A percentile compares a stretch with the other conserved stretches of the same genome.
Conservation (phyloP, 2,329 filamentous ascomycete species). For the Xylariales sp. region DNA sequence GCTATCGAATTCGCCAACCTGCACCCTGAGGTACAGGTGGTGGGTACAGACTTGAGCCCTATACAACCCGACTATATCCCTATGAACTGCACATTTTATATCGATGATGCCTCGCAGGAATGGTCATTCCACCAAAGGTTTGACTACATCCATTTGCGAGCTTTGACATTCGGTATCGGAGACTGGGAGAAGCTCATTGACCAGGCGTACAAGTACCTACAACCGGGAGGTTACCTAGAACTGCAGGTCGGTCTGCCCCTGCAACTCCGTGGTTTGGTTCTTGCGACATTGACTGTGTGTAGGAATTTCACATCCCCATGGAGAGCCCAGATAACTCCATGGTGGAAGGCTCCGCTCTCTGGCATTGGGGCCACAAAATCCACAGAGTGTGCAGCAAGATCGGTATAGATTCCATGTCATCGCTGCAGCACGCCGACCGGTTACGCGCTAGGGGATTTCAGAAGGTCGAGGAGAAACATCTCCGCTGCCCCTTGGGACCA, state of each 20-base stretch:
- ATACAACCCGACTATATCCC: slow-evolving; percentile 18
- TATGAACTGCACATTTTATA: slow-evolving; percentile 15
- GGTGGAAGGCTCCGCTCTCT: slow-evolving; percentile 10
- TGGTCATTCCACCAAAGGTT: slow-evolving; percentile 31
- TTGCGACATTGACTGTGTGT: neutral
- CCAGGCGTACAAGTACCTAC: slow-evolving; percentile 15
- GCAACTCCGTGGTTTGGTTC: neutral
- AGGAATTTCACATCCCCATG: slow-evolving; percentile 16
- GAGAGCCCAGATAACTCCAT: slow-evolving; percentile 13
- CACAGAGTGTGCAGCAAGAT: slow-evolving; percentile 10
- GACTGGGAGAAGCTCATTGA: slow-evolving; percentile 17
- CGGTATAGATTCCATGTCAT: slow-evolving; percentile 14
- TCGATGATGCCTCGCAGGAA: slow-evolving; percentile 45
- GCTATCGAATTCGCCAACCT: slow-evolving; percentile 17
- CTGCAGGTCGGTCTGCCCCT: slow-evolving; percentile 16
- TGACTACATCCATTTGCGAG: slow-evolving; percentile 17
- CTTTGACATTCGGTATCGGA: slow-evolving; percentile 16
- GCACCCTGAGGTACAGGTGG: slow-evolving; percentile 15
- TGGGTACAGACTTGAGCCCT: slow-evolving; percentile 17
- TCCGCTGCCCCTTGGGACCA: slow-evolving; percentile 13
- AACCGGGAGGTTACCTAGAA: slow-evolving; percentile 21
- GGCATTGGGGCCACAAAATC: slow-evolving; percentile 14
- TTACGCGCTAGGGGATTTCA: slow-evolving; percentile 16
- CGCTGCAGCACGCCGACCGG: slow-evolving; percentile 13
- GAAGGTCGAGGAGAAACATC: slow-evolving; percentile 15